Percentiles rank a stretch among this genome's conserved stretches.
Evolutionary conservation across 331 rosid species (phyloP).

Genomic region (Ulmus americana): DNA sequence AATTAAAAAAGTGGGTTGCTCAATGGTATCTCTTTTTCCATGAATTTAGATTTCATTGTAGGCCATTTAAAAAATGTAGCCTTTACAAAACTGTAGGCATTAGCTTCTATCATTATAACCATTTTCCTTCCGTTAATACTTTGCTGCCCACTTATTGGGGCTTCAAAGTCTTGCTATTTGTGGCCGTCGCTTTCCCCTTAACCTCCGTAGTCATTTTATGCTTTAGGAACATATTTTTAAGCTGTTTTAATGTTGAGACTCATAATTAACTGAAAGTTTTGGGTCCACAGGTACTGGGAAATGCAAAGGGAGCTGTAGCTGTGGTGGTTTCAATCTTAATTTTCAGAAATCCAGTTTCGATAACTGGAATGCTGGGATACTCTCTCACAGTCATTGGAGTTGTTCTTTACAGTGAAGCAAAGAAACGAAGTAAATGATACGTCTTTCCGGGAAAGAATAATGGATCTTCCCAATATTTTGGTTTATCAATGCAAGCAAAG

Average conservation of each 20-base stretch:
- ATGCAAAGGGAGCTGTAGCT: conserved; percentile 96
- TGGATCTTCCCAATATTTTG: conserved; percentile 31
- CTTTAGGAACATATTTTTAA: neutral
- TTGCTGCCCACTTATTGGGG: neutral
- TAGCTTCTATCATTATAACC: neutral
- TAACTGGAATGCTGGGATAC: conserved; percentile 82
- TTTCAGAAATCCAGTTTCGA: conserved; percentile 75
- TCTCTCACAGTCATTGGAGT: conserved; percentile 79
- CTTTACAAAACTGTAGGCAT: neutral
- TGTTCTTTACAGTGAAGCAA: conserved; percentile 76
- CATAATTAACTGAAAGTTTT: neutral
- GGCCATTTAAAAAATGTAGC: too few relatives aligned
- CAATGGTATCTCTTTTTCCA: too few relatives aligned
- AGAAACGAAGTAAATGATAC: conserved; percentile 63
- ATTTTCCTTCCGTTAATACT: neutral
- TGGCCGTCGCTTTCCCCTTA: neutral
- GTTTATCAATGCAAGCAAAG: conserved; percentile 26
- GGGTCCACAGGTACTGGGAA: conserved; percentile 73
- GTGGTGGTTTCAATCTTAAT: conserved; percentile 84
- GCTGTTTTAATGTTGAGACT: neutral
- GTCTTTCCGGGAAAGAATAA: conserved; percentile 24
- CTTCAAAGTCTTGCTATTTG: neutral
- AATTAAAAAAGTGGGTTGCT: too few relatives aligned
- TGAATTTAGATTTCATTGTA: too few relatives aligned
- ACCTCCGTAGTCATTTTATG: neutral